Base-by-base conservation (phyloP, 306 rosid species). In the Erythrophleum fordii region DNA sequence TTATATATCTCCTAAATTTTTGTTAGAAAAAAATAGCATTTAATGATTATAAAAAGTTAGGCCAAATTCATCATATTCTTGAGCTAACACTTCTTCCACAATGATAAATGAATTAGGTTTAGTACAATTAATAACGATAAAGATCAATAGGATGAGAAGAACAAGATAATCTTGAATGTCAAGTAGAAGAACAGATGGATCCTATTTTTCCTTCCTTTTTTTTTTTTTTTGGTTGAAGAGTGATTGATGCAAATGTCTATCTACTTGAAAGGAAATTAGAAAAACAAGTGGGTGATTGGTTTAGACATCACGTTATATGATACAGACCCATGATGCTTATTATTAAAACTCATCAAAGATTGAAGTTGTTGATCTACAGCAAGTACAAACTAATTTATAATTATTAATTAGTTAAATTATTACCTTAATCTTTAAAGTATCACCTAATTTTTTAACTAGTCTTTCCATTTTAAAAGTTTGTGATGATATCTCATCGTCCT, bases 281-380 rank as follows among this genome's bases (percentile, higher is more conserved):
- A 45, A 35, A 58, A 25, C 78, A 34, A 17, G 73, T 13, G 2
- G 75, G 26, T 59, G 69, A 75, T 79, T 35, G 74, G 72, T 74
- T 56, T n/a, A 74, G 81, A 39, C 76, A 34, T 74, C 84, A 67
- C 64, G 55, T 75, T 66, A 42, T 9, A 44, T 16, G 80, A 83
- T 39, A 45, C 23, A 8, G 76, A 66, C 46, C 35, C 29, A 23
- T 64, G 25, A 34, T 8, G 75, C 34, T 31, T 9, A 53, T 28
- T 42, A 11, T 16, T 49, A 5, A 5, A 77, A 8, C 61, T 42
- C 58, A 42, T 66, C 68, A 37, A 73, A 45, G 35, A 2, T 8
- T 29, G 20, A 8, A 60, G 20, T 13, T 60, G 4, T 22, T 60
- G 20, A 60, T 60, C 67, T 60, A 16, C 4, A 60, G 16, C 67